Conservation (phyloP, 331 rosid genomes). For the Quercus tomentella region DNA sequence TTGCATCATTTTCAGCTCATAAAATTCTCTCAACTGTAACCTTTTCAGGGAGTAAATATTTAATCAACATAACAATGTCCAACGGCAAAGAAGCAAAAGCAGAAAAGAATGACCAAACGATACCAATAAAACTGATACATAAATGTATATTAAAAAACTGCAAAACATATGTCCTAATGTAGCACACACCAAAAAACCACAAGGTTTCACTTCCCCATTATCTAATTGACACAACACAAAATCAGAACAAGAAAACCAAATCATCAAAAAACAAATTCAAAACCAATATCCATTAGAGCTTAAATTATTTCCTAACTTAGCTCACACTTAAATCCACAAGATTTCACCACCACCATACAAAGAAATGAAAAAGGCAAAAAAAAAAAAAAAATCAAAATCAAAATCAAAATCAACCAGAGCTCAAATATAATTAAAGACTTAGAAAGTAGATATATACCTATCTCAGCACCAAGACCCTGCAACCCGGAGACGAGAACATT, state of each 20-base stretch:
- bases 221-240: no score
- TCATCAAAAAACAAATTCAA: background rate
- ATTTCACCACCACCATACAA: no score
- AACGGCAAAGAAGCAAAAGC: background rate
- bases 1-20: background rate
- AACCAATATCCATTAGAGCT: background rate
- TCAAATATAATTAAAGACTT: background rate
- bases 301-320: background rate
- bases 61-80: background rate
- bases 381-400: background rate
- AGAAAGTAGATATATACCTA: constrained; percentile 40
- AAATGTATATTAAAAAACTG: background rate
- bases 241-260: background rate
- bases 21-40: background rate
- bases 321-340: no score
- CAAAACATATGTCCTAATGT: background rate
- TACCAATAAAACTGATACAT: background rate
- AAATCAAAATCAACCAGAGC: background rate
- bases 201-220: background rate
- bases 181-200: background rate
- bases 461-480: constrained; percentile 96
- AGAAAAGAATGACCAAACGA: background rate
- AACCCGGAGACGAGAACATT: constrained; percentile 77
- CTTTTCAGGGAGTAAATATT: no score
- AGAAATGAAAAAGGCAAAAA: background rate